Base-by-base conservation (phyloP, 2,329 filamentous ascomycete genomes). In the Microdochium nivale region DNA sequence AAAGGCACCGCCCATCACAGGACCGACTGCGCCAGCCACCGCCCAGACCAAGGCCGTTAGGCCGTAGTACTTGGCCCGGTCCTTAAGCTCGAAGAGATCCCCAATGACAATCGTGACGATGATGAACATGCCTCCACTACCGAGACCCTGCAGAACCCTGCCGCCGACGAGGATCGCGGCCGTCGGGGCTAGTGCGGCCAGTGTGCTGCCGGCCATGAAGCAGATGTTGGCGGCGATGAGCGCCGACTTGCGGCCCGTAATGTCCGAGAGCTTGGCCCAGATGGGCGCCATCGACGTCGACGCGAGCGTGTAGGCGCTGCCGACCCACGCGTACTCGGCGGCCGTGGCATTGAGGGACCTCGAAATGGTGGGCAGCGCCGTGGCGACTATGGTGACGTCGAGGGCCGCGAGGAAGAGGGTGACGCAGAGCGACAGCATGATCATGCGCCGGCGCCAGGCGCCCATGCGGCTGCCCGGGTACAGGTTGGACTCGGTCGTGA, bases 321-420 rank as follows among this genome's bases (percentile, higher is more conserved):
- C 83, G 51, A 86, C 80, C 83, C 82, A 86, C n/a, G 79, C 77
- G 62, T 85, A 86, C 4, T 79, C 79, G 21, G 75, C 68, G 3
- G 76, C 76, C n/a, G 49, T 48, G 11, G 78, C 80, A 32, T 76
- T 62, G 3, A 84, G 67, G 16, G 78, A 66, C 3, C 60, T 55
- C 13, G 71, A 67, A 47, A 79, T 78, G 2, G 71, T 73, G 1
- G 75, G 75, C 19, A 77, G 68, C 2, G 75, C 71, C 2, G 75
- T 77, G 14, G 75, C 65, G 43, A 78, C 66, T 54, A 76, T 74
- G 2, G 72, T 48, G 19, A 51, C 30, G 46, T 51, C 50, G n/a
- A 51, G 46, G 21, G 50, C 50, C 21, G 50, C 35, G n/a, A 51
- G 50, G 32, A 51, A 51, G 21, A 51, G 44, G 27, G 50, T 47